These are phyloP conservation scores for Raphanus hybrid DNA, from an alignment of 441 rosid species.

Conservation along the genomic window DNA sequence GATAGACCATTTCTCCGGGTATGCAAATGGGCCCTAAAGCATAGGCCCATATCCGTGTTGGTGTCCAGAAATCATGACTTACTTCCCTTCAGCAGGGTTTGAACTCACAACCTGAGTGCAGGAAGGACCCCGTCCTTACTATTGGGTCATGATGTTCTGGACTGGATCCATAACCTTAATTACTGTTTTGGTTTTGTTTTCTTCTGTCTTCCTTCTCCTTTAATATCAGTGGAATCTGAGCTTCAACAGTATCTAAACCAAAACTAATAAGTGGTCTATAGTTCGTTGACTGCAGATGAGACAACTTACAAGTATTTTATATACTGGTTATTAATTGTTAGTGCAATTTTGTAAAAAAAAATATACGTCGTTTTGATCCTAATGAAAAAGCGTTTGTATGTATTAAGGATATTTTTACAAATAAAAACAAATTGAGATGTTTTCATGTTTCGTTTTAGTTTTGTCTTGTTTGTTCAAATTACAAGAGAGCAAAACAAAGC, in stretches of 20 bases:
- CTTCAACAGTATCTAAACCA: background rate
- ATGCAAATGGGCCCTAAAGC: too few relatives aligned
- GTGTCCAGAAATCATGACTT: too few relatives aligned
- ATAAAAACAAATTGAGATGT: background rate
- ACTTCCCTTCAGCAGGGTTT: too few relatives aligned
- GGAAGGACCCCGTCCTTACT: too few relatives aligned
- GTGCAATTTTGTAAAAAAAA: background rate
- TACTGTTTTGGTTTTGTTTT: background rate
- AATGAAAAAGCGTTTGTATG: background rate
- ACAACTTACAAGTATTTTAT: slow-evolving; percentile 17
- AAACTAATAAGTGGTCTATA: background rate
- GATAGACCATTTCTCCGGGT: too few relatives aligned
- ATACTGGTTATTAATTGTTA: background rate
- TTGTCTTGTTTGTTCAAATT: background rate
- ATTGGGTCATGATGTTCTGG: too few relatives aligned
- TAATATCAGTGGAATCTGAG: background rate
- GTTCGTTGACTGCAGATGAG: background rate
- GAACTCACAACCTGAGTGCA: too few relatives aligned
- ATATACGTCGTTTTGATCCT: too few relatives aligned
- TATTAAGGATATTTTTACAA: background rate
- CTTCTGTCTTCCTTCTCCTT: background rate
- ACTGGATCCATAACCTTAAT: background rate
- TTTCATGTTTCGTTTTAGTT: background rate
- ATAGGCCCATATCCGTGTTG: too few relatives aligned
- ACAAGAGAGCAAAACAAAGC: background rate